Percentiles rank a stretch among this genome's conserved stretches.
These are phyloP conservation scores for Cordyceps militaris DNA, from an alignment of 2,329 filamentous ascomycete species.

Conservation along the genomic window DNA sequence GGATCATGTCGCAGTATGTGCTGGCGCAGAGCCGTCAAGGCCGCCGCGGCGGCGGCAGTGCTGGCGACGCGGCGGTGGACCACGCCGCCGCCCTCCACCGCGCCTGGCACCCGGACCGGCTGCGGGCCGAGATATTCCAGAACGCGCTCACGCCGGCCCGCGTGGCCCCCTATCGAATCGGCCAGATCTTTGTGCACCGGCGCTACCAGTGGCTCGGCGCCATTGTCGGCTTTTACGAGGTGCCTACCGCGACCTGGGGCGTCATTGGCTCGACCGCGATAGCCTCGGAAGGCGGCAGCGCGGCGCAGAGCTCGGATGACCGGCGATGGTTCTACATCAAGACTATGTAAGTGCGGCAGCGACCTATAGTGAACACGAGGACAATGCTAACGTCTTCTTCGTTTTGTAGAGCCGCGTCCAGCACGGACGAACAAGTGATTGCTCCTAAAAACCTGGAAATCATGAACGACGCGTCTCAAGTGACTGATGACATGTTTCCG, in stretches of 20 bases:
- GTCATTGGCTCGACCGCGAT: slow-evolving; percentile 1
- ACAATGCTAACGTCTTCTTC: not conserved
- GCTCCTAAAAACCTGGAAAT: slow-evolving; percentile 71
- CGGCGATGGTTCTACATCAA: slow-evolving; percentile 65
- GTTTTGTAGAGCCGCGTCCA: slow-evolving; percentile 19
- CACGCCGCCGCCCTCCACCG: not conserved
- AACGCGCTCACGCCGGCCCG: slow-evolving; percentile 18
- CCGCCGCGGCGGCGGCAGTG: slow-evolving; percentile 23
- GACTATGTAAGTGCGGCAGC: slow-evolving; percentile 60
- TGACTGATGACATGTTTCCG: slow-evolving; percentile 53
- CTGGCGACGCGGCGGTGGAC: not conserved
- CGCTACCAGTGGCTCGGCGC: slow-evolving; percentile 74
- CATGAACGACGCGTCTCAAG: slow-evolving; percentile 39
- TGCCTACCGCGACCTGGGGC: not conserved
- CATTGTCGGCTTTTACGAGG: slow-evolving; percentile 61
- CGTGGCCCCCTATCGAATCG: slow-evolving; percentile 53
- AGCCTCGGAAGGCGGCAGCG: not conserved
- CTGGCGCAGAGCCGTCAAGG: slow-evolving; percentile 48
- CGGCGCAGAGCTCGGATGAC: slow-evolving; percentile 37
- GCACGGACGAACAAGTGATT: slow-evolving; percentile 27
- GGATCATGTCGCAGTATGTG: slow-evolving; percentile 61
- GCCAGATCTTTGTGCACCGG: slow-evolving; percentile 77
- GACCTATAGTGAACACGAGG: not conserved
- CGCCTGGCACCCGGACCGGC: slow-evolving; percentile 28
- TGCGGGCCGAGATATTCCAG: slow-evolving; percentile 31